Evolutionary conservation across 768 basidiomycete genomes (phyloP), one percentile per base, ranked within the genome.

Genomic region (Terana coerulea): DNA sequence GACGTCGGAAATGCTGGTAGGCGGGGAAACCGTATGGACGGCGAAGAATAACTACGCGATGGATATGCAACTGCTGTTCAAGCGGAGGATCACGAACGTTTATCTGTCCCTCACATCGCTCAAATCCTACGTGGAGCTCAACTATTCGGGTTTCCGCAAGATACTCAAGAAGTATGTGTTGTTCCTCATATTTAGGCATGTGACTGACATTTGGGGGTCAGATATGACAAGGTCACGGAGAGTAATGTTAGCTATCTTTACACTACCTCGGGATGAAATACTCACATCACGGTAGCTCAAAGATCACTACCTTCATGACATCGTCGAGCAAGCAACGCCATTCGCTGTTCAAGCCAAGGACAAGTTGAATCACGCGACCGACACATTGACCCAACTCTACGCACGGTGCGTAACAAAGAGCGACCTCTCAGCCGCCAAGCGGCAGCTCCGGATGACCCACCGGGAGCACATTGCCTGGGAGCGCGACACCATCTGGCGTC

Each of bases 381-480:
- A 73, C 22, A 72, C 71, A 6, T 78, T 98, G 14, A 67, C 88
- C 19, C 75, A 80, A 15, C 68, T 95, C 12, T 98, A 97, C 65
- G 77, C 93, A 19, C 86, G 88, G 59, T 92, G 95, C 56, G 88
- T 95, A 25, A 84, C 89, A 0, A 75, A 74, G 2, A 88, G 84
- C 8, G 88, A 98, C 67, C 61, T 70, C 19, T 67, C 73, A 1
- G 64, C 78, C 15, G 95, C 95, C 0, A 77, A 81, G 36, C 84
- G 89, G 57, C 90, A 95, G 64, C 79, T 99, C 39, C 83, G 84
- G 55, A 75, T 92, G 14, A 84, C 95, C 65, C 85, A 95, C 51
- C 83, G 92, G 17, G 94, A 98, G 68, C 88, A 92, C 64, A 88
- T 95, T 55, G 95, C 95, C 3, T 95, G 95, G 84, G 95, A 98